Evolutionary conservation across 1,139 yeast species (phyloP), one percentile per base, ranked within the genome.

Genomic region (Meyerozyma smithsonii): DNA sequence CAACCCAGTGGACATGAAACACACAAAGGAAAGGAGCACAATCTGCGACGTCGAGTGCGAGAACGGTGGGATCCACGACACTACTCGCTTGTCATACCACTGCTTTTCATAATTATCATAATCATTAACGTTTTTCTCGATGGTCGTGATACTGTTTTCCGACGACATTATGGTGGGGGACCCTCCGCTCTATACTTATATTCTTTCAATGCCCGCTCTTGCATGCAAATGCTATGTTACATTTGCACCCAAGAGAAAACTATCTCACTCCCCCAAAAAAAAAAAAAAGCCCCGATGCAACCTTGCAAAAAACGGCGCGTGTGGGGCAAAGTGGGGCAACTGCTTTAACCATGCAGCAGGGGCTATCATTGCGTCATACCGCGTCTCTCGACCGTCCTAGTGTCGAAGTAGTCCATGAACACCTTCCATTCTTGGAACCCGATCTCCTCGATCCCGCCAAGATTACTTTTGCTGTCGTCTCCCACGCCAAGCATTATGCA

Each of bases 351-450:
- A 26, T 12, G 30, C 12, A n/a, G 12, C 30, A 6, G 30, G 17
- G 30, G 30, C 15, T 15, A n/a, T 26, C 30, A 26, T 18, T 16
- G 21, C 34, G 34, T 30, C 34, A 30, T 30, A 20, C n/a, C 8
- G 21, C 34, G 30, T 26, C 30, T 3, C 17, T 36, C 40, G 35
- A 30, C 34, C 8, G 23, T 30, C 11, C 34, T 11, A 8, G 21
- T 11, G 43, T 65, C 74, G 42, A 64, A 66, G 46, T 57, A 58
- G 41, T 69, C 74, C 47, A 64, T 60, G 47, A 66, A 71, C 39
- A 52, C 51, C 42, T 60, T 64, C 74, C 75, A 70, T 36, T 59
- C 64, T 32, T 55, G 55, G 45, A 71, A 71, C 4, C 77, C 77
- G 42, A 71, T 66, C 36, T 69, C 74, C 45, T 63, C 61, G 14